These are phyloP conservation scores for Dipteronia sinensis DNA, from an alignment of 345 rosid genomes.

Conservation along the genomic window DNA sequence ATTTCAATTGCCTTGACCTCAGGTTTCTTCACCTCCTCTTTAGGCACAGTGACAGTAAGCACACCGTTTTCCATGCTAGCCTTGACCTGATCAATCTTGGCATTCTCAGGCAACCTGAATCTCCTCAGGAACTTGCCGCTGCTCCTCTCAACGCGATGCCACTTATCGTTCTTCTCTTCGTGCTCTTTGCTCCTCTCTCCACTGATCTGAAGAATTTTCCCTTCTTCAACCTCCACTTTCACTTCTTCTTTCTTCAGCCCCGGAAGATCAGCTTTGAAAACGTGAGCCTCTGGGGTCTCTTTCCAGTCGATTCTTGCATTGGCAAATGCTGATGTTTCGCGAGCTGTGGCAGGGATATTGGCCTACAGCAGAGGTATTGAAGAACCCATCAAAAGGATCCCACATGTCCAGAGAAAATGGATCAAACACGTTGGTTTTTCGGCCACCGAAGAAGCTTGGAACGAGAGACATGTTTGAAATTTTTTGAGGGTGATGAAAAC, in stretches of 20 bases:
- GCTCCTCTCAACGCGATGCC: conserved; percentile 48
- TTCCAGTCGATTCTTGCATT: conserved; percentile 46
- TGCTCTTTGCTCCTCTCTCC: conserved; percentile 41
- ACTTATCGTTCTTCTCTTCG: conserved; percentile 43
- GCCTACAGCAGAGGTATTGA: conserved; percentile 10
- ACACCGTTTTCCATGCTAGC: conserved; percentile 64
- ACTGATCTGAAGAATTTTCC: conserved; percentile 38
- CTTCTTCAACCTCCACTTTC: conserved; percentile 50
- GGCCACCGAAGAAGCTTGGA: conserved; percentile 43
- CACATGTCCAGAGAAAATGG: conserved; percentile 33
- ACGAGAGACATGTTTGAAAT: conserved; percentile 33
- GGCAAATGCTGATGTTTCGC: conserved; percentile 31
- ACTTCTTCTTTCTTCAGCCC: conserved; percentile 51
- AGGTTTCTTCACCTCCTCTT: conserved; percentile 36
- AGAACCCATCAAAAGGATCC: conserved; percentile 33
- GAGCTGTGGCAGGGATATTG: conserved; percentile 21
- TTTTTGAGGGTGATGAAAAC: neutral
- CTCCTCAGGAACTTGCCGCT: conserved; percentile 42
- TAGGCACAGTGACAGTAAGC: conserved; percentile 46
- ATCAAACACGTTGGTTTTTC: conserved; percentile 34
- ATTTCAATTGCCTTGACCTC: conserved; percentile 53
- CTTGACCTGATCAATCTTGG: conserved; percentile 42
- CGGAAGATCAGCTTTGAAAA: conserved; percentile 45
- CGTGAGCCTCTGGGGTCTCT: conserved; percentile 47
- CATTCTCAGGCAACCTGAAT: conserved; percentile 49